Conservation (phyloP, 306 rosid genomes). For the Canavalia ensiformis region DNA sequence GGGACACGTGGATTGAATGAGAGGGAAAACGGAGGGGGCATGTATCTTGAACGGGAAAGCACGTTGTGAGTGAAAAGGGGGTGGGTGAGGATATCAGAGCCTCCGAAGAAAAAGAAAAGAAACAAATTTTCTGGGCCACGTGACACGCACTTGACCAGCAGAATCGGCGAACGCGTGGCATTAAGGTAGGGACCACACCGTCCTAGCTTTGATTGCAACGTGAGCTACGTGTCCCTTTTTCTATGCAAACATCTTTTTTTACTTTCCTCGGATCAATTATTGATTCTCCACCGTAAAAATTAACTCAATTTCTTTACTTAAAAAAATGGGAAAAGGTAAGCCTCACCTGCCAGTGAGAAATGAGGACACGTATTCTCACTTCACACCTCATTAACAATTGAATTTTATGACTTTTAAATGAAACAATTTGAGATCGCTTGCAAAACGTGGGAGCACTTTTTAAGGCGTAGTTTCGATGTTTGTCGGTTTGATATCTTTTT, state of each 20-base stretch:
- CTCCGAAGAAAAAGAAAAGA: background rate
- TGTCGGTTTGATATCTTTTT: background rate
- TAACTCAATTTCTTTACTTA: background rate
- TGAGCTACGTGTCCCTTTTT: constrained; percentile 52
- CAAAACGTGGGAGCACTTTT: background rate
- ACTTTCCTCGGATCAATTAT: constrained; percentile 38
- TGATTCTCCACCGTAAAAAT: constrained; percentile 15
- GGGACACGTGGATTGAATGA: constrained; percentile 51
- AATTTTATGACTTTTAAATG: background rate
- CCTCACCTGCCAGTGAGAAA: constrained; percentile 3
- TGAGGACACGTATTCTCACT: background rate
- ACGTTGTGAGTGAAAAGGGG: constrained; percentile 39
- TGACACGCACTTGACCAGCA: constrained; percentile 61
- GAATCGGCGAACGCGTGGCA: constrained; percentile 65
- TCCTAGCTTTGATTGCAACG: constrained; percentile 30
- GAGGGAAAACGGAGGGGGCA: constrained; percentile 1
- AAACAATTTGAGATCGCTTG: background rate
- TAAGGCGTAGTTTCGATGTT: background rate
- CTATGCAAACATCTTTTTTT: background rate
- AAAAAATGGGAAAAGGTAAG: constrained; percentile 1
- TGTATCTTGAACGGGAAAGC: background rate
- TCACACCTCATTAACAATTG: background rate
- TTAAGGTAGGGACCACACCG: constrained; percentile 49
- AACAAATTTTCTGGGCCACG: constrained; percentile 53
- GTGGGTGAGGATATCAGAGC: constrained; percentile 27